Evolutionary conservation across 192 early-diverging fungal genomes (phyloP).

Genomic region (Coemansia sp.): DNA sequence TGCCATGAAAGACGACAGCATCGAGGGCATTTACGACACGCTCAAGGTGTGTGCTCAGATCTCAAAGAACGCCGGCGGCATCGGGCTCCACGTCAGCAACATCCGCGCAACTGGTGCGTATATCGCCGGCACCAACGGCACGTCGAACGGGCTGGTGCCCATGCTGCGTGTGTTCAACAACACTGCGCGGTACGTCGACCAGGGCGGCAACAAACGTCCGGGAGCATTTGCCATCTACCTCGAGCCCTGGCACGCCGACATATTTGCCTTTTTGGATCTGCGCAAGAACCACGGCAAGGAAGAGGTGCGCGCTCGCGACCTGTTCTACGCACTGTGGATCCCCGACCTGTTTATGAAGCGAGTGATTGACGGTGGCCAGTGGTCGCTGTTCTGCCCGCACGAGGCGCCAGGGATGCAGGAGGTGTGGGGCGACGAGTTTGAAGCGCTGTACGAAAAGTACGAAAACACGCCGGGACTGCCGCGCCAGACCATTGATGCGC

Average conservation of each 20-base stretch:
- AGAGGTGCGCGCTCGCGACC: conserved; percentile 92
- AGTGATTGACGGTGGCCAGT: conserved; percentile 90
- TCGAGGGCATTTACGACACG: conserved; percentile 98
- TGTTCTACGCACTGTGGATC: conserved; percentile 98
- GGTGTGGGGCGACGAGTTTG: conserved; percentile 92
- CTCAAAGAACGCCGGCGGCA: conserved; percentile 96
- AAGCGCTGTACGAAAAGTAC: conserved; percentile 78
- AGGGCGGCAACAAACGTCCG: conserved; percentile 98
- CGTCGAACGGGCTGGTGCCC: conserved; percentile 93
- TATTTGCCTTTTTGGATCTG: conserved; percentile 95
- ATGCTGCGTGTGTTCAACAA: conserved; percentile 99
- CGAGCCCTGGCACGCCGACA: conserved; percentile 98
- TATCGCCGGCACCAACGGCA: conserved; percentile 97
- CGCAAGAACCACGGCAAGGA: conserved; percentile 99
- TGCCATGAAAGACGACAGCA: conserved; percentile 94
- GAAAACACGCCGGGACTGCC: conserved; percentile 77
- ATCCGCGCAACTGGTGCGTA: conserved; percentile 94
- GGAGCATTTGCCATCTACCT: conserved; percentile 98
- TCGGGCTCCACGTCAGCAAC: conserved; percentile 96
- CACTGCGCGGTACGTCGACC: conserved; percentile 98
- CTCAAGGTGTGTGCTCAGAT: conserved; percentile 97
- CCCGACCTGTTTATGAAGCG: conserved; percentile 97
- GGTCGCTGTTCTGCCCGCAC: conserved; percentile 92
- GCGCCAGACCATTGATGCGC: conserved; percentile 90
- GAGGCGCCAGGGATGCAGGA: conserved; percentile 90